Base-by-base conservation (phyloP, 2,329 filamentous ascomycete species). In the Claviceps quebecensis region DNA sequence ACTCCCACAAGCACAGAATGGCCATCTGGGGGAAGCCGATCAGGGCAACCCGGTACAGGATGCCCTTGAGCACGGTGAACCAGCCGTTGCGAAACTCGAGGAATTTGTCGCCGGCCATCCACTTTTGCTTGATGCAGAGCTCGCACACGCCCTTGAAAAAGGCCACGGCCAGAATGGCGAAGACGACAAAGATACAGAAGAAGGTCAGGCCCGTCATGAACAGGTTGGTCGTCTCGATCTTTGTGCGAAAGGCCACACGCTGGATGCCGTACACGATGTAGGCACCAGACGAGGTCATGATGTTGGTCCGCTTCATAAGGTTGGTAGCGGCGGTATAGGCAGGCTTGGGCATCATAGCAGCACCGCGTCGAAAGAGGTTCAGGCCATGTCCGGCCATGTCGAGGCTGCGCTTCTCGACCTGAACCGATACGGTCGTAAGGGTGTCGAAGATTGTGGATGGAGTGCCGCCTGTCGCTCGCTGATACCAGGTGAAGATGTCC, bases 81-180 rank as follows among this genome's bases (percentile, higher is more conserved):
- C 91, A 96, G 58, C 88, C 89, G 61, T 93, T 91, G 56, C 91
- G 84, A 78, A 97, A 96, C 60, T 96, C 90, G 59, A 84, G 75
- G 68, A 96, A 96, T 60, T 87, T 89, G 64, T 95, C 86, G 52
- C 75, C 74, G 69, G 87, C 86, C 74, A 95, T 88, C 75, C 80
- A 85, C 60, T 81, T 81, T 55, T 80, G 75, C 70, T 81, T 88
- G 58, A 82, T 81, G 11, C 84, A 80, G 47, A 86, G 65, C 67
- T 96, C 90, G 66, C 84, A 88, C 57, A 84, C 69, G 53, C 76
- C 84, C 71, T 96, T 95, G 77, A 94, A 95, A 29, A 81, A 68
- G 41, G 81, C 73, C 22, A 96, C 86, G 44, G 80, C 74, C 34
- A 90, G 63, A 50, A 86, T 77, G 47, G 87, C 86, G 56, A 90